Evolutionary conservation across 2,329 filamentous ascomycete species (phyloP), one percentile per base, ranked within the genome.

Genomic region (Penicillium sp.): DNA sequence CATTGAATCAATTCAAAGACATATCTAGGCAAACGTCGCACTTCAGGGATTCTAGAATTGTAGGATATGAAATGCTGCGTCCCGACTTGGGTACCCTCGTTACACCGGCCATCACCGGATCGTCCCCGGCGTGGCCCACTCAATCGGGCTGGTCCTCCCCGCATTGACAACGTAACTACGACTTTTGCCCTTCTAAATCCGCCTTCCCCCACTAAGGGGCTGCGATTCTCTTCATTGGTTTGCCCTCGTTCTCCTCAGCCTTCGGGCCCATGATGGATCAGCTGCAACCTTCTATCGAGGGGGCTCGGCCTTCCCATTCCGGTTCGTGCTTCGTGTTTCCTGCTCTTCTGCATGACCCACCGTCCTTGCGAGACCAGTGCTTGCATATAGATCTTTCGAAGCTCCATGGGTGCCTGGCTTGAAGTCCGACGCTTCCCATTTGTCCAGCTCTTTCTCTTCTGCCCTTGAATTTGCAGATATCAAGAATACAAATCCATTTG

Each of bases 191-290:
- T 62, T 60, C 60, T 58, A 56, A 56, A 56, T 53, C 47, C 55
- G 49, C 52, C 54, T 46, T 53, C 41, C 30, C 24, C 36, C 24
- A 41, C 27, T 10, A 28, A 9, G 27, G 13, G 14, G 39, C 39
- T 43, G 10, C 27, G 27, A 35, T 40, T 13, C 16, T 38, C 53
- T 52, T 57, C 33, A 54, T 58, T 60, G 51, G 51, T 48, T 43
- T 50, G 36, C 35, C 38, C 41, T 30, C 10, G 48, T 18, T 48
- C 46, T 39, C 43, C 52, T 56, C 55, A 30, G 51, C 53, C 56
- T 56, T 51, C 51, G 58, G 58, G 54, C 53, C 56, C 50, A 57
- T 43, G 53, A 64, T 63, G 60, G 60, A 63, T 55, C 53, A 61
- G 51, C 57, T 56, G 50, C 59, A 62, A 52, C 49, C 25, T 27